Base-by-base conservation (phyloP, 805 yeast species). In the Pichia thaimueangensis region DNA sequence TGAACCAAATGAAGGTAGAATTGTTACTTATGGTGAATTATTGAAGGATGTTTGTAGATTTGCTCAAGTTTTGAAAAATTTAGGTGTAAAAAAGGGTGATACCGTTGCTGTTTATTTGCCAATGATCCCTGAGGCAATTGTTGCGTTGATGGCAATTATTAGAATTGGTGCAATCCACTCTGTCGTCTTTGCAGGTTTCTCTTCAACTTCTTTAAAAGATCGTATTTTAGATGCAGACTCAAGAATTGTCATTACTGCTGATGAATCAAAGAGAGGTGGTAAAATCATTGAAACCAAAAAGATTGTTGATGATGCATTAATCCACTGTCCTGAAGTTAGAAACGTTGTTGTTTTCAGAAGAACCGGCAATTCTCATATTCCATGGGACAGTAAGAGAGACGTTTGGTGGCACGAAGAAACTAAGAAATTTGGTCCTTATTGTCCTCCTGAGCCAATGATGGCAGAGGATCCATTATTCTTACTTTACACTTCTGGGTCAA, bases 51-150 rank as follows among this genome's bases (percentile, higher is more conserved):
- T 84, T 27, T 80, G 78, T 32, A 74, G 76, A 57, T 78, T 81
- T 42, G 83, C 91, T 7, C 86, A 82, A 53, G 81, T 80, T 28
- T 71, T 85, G 58, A 67, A 71, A 51, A 64, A 68, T 46, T 67
- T 80, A 70, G 89, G 89, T 38, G 80, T 84, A 45, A 67, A 70
- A 47, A 85, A 84, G 64, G 93, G 93, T 54, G 95, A 85, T 59
- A 81, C 88, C 15, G 91, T 85, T 44, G 93, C 93, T 20, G 84
- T 85, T 41, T 85, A 85, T 61, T 69, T 85, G 68, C 95, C 95
- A 55, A 85, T 84, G 93, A 81, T 80, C 49, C 83, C 89, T 35
- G 86, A 83, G 59, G 89, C 93, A 30, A 65, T 85, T 39, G 68
- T 82, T 44, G 77, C 93, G 22, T 64, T 85, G 69, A 65, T 85